phyloP scores from a whole-genome alignment of 1,139 yeast species.

The Taphrina wiesneri region DNA sequence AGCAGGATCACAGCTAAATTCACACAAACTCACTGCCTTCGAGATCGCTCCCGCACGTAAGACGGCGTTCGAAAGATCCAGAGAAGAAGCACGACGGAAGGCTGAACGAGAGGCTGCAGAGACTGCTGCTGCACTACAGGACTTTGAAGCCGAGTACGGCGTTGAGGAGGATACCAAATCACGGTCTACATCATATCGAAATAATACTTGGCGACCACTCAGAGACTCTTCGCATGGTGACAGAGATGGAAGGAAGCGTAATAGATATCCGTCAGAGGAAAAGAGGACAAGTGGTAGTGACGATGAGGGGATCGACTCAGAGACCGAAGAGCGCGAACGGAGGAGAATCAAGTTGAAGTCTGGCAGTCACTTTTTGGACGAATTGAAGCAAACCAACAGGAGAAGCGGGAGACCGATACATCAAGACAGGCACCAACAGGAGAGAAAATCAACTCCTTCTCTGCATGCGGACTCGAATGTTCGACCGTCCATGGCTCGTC shows the following conservation, averaged over 20 bases:
- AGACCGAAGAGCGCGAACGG: conserved; percentile 35
- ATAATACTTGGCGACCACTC: background rate
- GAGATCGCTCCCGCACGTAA: conserved; percentile 28
- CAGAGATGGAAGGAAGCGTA: background rate
- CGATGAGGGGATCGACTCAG: conserved; percentile 26
- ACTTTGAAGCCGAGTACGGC: conserved; percentile 35
- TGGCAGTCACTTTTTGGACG: conserved; percentile 16
- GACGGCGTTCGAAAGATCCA: conserved; percentile 38
- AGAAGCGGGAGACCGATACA: background rate
- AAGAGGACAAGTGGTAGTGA: too few species aligned
- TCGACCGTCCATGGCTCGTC: background rate
- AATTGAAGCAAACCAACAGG: conserved; percentile 11
- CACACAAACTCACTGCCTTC: conserved; percentile 28
- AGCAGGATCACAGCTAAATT: background rate
- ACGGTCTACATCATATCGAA: background rate
- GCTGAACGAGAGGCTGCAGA: conserved; percentile 36
- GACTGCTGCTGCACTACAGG: conserved; percentile 37
- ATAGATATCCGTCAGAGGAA: too few species aligned
- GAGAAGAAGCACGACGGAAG: conserved; percentile 37
- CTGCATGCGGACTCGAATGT: background rate
- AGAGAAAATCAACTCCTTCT: background rate
- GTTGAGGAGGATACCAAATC: background rate
- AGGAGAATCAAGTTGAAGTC: conserved; percentile 35
- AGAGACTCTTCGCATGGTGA: background rate
- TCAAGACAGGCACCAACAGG: background rate